phyloP scores from a whole-genome alignment of 2,329 filamentous ascomycete genomes.

The Trichoderma endophyticum region DNA sequence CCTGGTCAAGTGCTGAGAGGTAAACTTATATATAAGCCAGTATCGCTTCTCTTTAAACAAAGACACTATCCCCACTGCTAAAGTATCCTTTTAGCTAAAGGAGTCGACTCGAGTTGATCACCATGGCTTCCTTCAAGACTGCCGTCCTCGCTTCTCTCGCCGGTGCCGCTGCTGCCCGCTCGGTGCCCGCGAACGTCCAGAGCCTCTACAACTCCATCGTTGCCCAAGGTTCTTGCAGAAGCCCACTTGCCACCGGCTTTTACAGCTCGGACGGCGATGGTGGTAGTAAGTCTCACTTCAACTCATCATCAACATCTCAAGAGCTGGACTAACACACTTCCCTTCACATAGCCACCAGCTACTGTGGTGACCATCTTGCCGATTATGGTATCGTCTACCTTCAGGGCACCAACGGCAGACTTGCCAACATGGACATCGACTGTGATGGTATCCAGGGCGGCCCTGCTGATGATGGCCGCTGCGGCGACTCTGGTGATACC shows the following conservation, averaged over 20 bases:
- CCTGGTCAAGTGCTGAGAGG: neutral
- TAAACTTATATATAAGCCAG: neutral
- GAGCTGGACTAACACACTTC: neutral
- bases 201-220: constrained; percentile 41
- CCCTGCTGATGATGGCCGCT: constrained; percentile 42
- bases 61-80: neutral
- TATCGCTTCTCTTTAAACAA: neutral
- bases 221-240: constrained; percentile 36
- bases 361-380: constrained; percentile 46
- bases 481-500: constrained; percentile 42
- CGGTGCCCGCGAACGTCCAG: constrained; percentile 41
- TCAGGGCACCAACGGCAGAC: constrained; percentile 38
- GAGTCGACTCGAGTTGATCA: neutral
- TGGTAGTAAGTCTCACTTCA: constrained; percentile 31
- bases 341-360: constrained; percentile 33
- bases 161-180: constrained; percentile 27
- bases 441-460: constrained; percentile 51
- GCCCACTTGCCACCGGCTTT: constrained; percentile 39
- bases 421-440: constrained; percentile 57
- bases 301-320: neutral
- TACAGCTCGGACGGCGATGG: constrained; percentile 37
- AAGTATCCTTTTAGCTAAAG: neutral
- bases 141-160: constrained; percentile 26
- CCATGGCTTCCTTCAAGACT: constrained; percentile 14
- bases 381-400: constrained; percentile 47